Conservation (phyloP, 2,329 filamentous ascomycete genomes). For the Hymenoscyphus occultus region DNA sequence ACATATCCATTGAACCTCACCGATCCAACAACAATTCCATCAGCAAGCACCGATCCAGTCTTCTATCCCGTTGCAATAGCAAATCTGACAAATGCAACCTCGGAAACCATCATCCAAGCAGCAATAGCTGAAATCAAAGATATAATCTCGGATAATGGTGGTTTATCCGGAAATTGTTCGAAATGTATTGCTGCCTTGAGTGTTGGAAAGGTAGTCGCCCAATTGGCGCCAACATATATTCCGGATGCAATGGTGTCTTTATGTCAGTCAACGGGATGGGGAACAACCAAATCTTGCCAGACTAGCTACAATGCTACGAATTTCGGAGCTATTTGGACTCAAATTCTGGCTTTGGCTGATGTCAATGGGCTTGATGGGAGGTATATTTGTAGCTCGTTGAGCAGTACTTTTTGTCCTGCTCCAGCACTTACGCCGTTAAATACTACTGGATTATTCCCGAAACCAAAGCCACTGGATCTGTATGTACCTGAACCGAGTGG, state of each 20-base stretch:
- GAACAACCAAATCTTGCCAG: conserved; percentile 47
- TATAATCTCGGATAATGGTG: conserved; percentile 42
- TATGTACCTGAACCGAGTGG: conserved; percentile 48
- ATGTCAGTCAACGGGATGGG: conserved; percentile 47
- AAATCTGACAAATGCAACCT: conserved; percentile 42
- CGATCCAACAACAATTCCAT: conserved; percentile 50
- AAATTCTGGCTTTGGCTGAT: conserved; percentile 52
- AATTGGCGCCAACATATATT: conserved; percentile 46
- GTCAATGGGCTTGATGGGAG: conserved; percentile 52
- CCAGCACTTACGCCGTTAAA: conserved; percentile 46
- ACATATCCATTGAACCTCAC: conserved; percentile 55
- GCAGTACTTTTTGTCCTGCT: conserved; percentile 45
- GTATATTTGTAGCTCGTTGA: conserved; percentile 54
- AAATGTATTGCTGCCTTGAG: conserved; percentile 51
- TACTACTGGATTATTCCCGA: conserved; percentile 48
- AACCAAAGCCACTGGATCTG: conserved; percentile 49
- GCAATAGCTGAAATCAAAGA: conserved; percentile 44
- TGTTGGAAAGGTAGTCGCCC: conserved; percentile 49
- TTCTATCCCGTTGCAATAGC: conserved; percentile 47
- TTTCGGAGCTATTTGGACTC: conserved; percentile 56
- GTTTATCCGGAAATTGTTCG: conserved; percentile 45
- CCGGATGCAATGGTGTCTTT: conserved; percentile 50
- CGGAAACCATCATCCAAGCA: conserved; percentile 43
- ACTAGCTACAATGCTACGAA: conserved; percentile 45
- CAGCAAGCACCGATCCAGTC: conserved; percentile 47